A percentile compares a stretch with the other conserved stretches of the same genome.
These are phyloP conservation scores for Daldinia bambusicola DNA, from an alignment of 495 filamentous ascomycete species.

Conservation along the genomic window DNA sequence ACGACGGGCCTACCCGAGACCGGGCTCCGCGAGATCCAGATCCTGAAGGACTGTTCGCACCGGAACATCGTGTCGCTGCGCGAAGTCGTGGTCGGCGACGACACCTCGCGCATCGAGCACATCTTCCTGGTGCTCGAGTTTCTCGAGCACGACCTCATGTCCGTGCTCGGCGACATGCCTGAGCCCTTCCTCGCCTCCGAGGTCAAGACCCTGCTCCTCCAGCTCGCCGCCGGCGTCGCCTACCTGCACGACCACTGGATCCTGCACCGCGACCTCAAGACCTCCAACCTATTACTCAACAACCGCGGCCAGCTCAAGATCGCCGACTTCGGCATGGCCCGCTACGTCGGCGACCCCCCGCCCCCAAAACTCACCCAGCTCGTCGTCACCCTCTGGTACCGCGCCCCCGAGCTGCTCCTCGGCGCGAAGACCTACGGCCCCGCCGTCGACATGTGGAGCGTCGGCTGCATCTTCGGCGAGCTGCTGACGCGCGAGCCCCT, in stretches of 20 bases:
- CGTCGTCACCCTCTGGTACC: conserved; percentile 98
- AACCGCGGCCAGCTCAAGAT: conserved; percentile 96
- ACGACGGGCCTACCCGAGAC: conserved; percentile 90
- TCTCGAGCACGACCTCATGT: conserved; percentile 96
- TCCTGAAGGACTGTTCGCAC: conserved; percentile 62
- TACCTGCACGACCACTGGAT: conserved; percentile 94
- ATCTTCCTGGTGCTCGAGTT: conserved; percentile 98
- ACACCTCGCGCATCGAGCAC: conserved; percentile 71
- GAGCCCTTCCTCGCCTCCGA: conserved; percentile 95
- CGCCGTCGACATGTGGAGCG: conserved; percentile 92
- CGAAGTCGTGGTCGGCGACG: conserved; percentile 87
- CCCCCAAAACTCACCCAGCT: conserved; percentile 87
- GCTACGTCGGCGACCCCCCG: conserved; percentile 81
- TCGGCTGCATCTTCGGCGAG: conserved; percentile 97
- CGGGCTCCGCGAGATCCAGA: conserved; percentile 84
- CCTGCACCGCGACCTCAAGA: conserved; percentile 96
- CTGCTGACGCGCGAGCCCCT: conserved; percentile 84
- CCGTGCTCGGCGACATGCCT: conserved; percentile 90
- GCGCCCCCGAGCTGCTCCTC: conserved; percentile 88
- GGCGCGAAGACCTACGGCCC: conserved; percentile 79
- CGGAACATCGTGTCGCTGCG: conserved; percentile 68
- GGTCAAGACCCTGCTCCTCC: conserved; percentile 86
- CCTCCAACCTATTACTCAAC: conserved; percentile 93
- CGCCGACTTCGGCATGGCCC: conserved; percentile 97
- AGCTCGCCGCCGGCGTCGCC: conserved; percentile 82